Percentiles rank a stretch among this genome's conserved stretches.
phyloP scores from a whole-genome alignment of 2,329 filamentous ascomycete species.

The Nakataea oryzae region DNA sequence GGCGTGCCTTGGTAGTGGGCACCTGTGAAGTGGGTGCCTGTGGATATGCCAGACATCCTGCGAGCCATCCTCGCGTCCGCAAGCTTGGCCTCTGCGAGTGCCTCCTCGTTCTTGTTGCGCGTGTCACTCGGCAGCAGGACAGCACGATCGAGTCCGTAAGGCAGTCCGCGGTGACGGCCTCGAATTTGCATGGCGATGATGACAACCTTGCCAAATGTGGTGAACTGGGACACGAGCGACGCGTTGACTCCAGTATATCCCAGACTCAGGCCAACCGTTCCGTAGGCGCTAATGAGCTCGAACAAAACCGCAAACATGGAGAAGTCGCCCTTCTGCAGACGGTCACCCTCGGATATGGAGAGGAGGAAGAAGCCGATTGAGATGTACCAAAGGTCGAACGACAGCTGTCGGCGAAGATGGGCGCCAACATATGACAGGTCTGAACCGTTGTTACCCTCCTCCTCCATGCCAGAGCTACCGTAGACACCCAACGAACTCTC shows the following conservation, averaged over 20 bases:
- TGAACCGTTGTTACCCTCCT: conserved; percentile 35
- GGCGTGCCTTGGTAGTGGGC: conserved; percentile 12
- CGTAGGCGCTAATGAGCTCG: conserved; percentile 83
- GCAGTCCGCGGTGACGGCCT: conserved; percentile 57
- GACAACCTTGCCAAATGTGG: conserved; percentile 58
- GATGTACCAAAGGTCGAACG: conserved; percentile 96
- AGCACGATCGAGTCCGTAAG: conserved; percentile 55
- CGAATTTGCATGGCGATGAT: conserved; percentile 61
- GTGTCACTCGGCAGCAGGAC: conserved; percentile 48
- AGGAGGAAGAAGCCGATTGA: conserved; percentile 91
- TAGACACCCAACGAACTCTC: conserved; percentile 77
- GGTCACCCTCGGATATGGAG: conserved; percentile 70
- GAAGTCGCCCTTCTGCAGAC: conserved; percentile 54
- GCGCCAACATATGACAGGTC: conserved; percentile 78
- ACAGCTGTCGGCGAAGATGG: conserved; percentile 85
- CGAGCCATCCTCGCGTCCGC: conserved; percentile 15
- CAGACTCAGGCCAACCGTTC: conserved; percentile 84
- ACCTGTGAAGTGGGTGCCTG: conserved; percentile 11
- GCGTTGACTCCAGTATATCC: conserved; percentile 69
- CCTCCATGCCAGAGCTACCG: conserved; percentile 33
- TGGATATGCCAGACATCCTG: conserved; percentile 23
- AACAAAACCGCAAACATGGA: conserved; percentile 65
- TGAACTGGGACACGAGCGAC: conserved; percentile 76
- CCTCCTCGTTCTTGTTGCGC: conserved; percentile 41
- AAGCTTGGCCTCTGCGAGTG: conserved; percentile 27